phyloP scores from a whole-genome alignment of 2,329 filamentous ascomycete genomes.

The Aspergillus sp. region DNA sequence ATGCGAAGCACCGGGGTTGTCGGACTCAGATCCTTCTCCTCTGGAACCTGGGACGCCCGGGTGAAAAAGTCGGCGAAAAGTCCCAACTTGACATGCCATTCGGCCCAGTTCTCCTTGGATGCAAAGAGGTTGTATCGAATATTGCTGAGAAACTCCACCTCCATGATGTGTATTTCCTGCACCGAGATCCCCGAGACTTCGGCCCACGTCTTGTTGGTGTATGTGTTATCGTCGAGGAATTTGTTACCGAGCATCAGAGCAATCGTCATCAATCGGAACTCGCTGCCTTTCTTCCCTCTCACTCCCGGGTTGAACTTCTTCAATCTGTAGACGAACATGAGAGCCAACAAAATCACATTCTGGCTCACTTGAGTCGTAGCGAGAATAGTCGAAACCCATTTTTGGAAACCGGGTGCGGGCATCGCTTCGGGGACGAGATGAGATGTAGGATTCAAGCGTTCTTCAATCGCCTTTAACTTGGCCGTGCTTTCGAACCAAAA shows the following conservation, averaged over 20 bases:
- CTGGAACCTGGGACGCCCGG: slow-evolving; percentile 52
- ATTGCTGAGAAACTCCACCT: slow-evolving; percentile 98
- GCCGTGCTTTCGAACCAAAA: slow-evolving; percentile 95
- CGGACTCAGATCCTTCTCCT: slow-evolving; percentile 30
- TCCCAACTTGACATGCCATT: slow-evolving; percentile 78
- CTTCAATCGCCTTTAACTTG: slow-evolving; percentile 71
- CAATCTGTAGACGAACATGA: slow-evolving; percentile 88
- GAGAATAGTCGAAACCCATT: slow-evolving; percentile 89
- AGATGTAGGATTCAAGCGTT: slow-evolving; percentile 43
- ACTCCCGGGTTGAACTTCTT: slow-evolving; percentile 87
- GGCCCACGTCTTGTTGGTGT: slow-evolving; percentile 99
- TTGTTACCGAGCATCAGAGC: slow-evolving; percentile 98
- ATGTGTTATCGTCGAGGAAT: slow-evolving; percentile 97
- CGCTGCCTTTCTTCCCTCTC: slow-evolving; percentile 86
- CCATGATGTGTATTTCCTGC: slow-evolving; percentile 96
- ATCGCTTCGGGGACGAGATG: slow-evolving; percentile 66
- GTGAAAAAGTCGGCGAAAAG: slow-evolving; percentile 82
- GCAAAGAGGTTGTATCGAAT: slow-evolving; percentile 92
- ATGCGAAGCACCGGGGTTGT: slow-evolving; percentile 23
- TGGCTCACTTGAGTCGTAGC: slow-evolving; percentile 94
- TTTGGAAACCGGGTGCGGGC: slow-evolving; percentile 75
- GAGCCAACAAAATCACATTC: slow-evolving; percentile 84
- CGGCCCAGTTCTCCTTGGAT: slow-evolving; percentile 78
- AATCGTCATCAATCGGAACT: slow-evolving; percentile 87
- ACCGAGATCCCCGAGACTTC: slow-evolving; percentile 94